Evolutionary conservation across 352 stramenopile species (phyloP), one percentile per base, ranked within the genome.

Genomic region (Globisporangium yorkense): DNA sequence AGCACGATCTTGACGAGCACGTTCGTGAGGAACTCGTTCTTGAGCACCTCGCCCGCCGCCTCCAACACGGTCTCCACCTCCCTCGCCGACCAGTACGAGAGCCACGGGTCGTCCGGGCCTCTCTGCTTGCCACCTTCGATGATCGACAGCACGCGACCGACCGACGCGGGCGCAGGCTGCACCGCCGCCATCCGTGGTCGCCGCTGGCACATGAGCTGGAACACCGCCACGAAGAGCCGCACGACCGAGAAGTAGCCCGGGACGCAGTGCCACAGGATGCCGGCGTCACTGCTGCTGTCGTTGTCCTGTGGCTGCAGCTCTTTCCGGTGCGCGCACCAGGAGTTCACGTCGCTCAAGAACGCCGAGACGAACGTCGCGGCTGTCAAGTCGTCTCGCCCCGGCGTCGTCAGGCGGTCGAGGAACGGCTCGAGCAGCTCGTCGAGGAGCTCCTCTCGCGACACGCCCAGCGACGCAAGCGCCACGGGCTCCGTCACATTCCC

Each of bases 1-100:
- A 94, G 58, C 27, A 92, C 80, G 29, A 90, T 75, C 57, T 92
- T 77, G 48, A 94, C 81, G 6, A 94, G 72, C 24, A 88, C 74
- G 60, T 92, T 87, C 31, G 88, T 63, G 16, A 94, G 64, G 3
- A 56, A 65, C 21, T 84, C 63, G 62, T 94, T 91, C 56, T 81
- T 82, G 18, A 89, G 61, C n/a, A 92, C 61, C 16, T 89, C 81
- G 7, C 61, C 67, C 0, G 77, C 69, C 5, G 73, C 67, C 54
- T 89, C 82, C 18, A 87, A 60, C 8, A 89, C 67, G 3, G 57
- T 69, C 12, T 84, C 77, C 27, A 85, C 70, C 44, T 89, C 77
- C n/a, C 75, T 65, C 40, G 63, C 52, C 46, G 73, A 75, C 80
- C 84, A 94, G 65, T 94, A 94, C 20, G 86, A 68, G 49, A 77